Evolutionary conservation across 2,329 filamentous ascomycete species (phyloP).

Genomic region (Penicillium sp.): DNA sequence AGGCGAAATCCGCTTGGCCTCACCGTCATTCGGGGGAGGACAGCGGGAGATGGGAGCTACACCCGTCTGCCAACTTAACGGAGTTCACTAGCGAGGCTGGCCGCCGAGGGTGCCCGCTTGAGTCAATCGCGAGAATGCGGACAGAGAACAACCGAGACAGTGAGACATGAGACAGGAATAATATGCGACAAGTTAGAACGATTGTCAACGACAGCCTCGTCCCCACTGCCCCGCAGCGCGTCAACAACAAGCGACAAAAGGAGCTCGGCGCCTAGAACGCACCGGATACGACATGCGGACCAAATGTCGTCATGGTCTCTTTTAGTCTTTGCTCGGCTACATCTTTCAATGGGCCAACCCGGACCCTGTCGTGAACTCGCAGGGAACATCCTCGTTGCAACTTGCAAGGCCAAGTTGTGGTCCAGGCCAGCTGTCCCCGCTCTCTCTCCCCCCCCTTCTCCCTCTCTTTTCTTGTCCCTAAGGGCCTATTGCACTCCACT

Average conservation of each 20-base stretch:
- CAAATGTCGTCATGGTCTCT: constrained; percentile 7
- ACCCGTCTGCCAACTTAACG: not conserved
- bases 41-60: not conserved
- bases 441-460: too few relatives aligned
- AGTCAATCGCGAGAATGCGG: not conserved
- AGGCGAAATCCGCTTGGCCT: not conserved
- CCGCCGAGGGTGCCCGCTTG: not conserved
- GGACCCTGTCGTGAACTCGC: not conserved
- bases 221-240: constrained; percentile 22
- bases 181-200: not conserved
- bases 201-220: constrained; percentile 2
- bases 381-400: constrained; percentile 11
- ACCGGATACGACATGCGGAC: not conserved
- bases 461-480: not conserved
- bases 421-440: not conserved
- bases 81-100: not conserved
- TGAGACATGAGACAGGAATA: too few relatives aligned
- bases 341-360: not conserved
- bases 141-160: not conserved
- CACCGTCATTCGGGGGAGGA: not conserved
- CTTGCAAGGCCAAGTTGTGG: too few relatives aligned
- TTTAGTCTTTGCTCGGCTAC: constrained; percentile 5
- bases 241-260: constrained; percentile 20
- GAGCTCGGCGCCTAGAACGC: constrained; percentile 14
- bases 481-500: not conserved